phyloP scores from a whole-genome alignment of 2,329 filamentous ascomycete genomes.

The Colletotrichum falcatum region DNA sequence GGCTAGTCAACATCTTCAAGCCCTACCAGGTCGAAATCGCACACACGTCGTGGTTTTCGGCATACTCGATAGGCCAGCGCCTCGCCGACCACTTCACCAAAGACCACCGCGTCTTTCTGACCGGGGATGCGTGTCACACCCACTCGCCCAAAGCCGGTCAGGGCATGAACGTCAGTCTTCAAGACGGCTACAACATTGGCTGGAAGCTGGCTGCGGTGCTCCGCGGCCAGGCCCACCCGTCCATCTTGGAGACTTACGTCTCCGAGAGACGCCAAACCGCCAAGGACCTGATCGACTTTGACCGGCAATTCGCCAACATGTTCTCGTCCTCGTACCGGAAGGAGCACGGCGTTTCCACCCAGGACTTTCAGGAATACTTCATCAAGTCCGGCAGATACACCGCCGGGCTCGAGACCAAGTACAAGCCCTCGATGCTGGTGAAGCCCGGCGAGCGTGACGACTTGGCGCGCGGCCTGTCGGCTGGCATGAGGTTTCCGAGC shows the following conservation, averaged over 20 bases:
- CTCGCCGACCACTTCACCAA: constrained; percentile 76
- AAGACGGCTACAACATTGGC: constrained; percentile 87
- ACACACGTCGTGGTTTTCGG: constrained; percentile 78
- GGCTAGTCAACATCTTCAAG: constrained; percentile 66
- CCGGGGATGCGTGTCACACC: constrained; percentile 82
- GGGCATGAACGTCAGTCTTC: constrained; percentile 83
- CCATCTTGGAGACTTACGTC: constrained; percentile 86
- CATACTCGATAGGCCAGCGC: constrained; percentile 81
- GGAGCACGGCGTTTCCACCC: constrained; percentile 55
- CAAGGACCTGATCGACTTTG: constrained; percentile 85
- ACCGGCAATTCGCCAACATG: constrained; percentile 88
- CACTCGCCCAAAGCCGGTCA: constrained; percentile 82
- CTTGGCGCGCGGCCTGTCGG: constrained; percentile 55
- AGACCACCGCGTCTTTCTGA: constrained; percentile 77
- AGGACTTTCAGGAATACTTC: constrained; percentile 68
- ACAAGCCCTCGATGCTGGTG: constrained; percentile 63
- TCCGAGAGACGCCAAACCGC: constrained; percentile 86
- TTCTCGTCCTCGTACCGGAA: constrained; percentile 70
- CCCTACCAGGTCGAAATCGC: constrained; percentile 69
- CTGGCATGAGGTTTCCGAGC: constrained; percentile 69
- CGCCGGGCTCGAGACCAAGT: constrained; percentile 68
- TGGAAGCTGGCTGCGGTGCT: constrained; percentile 97
- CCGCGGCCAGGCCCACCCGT: constrained; percentile 79
- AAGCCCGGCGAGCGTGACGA: constrained; percentile 48
- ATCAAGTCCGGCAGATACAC: constrained; percentile 69